phyloP scores from a whole-genome alignment of 306 rosid genomes.

The Glycine tomentella region DNA sequence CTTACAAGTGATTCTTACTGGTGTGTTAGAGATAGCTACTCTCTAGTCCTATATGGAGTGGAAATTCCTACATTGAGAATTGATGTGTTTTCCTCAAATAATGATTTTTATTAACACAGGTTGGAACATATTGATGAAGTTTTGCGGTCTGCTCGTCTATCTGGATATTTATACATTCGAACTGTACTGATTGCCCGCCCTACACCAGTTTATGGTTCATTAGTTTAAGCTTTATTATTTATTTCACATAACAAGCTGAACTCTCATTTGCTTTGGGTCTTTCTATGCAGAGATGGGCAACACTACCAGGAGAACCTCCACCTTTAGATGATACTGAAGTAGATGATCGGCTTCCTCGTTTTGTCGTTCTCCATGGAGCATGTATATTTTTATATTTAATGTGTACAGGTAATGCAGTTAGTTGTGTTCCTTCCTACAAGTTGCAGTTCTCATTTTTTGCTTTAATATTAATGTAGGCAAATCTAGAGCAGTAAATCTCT shows the following conservation, averaged over 20 bases:
- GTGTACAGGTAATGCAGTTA: conserved; percentile 70
- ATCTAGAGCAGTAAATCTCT: conserved; percentile 1
- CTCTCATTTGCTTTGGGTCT: conserved; percentile 32
- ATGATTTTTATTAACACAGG: conserved; percentile 54
- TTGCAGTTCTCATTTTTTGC: conserved; percentile 1
- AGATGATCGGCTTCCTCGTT: conserved; percentile 98
- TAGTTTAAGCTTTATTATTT: conserved; percentile 16
- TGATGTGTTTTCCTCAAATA: neutral
- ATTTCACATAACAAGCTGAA: conserved; percentile 25
- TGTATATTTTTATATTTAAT: conserved; percentile 80
- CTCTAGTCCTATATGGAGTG: conserved; percentile 38
- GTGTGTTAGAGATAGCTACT: conserved; percentile 31
- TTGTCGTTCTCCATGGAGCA: conserved; percentile 85
- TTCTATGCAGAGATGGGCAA: conserved; percentile 78
- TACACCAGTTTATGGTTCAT: conserved; percentile 19
- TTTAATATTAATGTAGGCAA: neutral
- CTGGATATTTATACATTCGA: conserved; percentile 91
- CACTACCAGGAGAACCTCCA: conserved; percentile 95
- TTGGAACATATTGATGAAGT: conserved; percentile 90
- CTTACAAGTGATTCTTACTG: conserved; percentile 35
- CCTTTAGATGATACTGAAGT: conserved; percentile 87
- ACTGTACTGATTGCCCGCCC: conserved; percentile 62
- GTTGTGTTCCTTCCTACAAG: conserved; percentile 27
- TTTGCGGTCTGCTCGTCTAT: conserved; percentile 90
- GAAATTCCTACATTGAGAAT: conserved; percentile 36